These are phyloP conservation scores for Metschnikowia shivogae DNA, from an alignment of 805 yeast species.

Conservation along the genomic window DNA sequence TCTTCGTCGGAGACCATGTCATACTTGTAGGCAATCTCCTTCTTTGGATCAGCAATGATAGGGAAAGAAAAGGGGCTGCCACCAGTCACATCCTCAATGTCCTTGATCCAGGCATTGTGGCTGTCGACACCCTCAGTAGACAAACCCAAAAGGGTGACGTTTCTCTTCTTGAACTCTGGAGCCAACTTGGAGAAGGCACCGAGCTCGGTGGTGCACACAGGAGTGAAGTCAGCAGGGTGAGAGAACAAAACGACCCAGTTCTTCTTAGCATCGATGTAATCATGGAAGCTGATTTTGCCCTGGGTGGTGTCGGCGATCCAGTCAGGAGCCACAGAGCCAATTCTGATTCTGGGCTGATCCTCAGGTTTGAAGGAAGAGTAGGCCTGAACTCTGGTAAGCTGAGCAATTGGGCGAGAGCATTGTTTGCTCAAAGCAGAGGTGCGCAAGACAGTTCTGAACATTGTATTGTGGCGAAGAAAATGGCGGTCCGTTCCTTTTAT, in stretches of 20 bases:
- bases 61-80: conserved; percentile 60
- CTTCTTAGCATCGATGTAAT: conserved; percentile 49
- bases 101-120: conserved; percentile 66
- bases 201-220: conserved; percentile 74
- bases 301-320: conserved; percentile 59
- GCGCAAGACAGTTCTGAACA: conserved; percentile 16
- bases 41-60: conserved; percentile 60
- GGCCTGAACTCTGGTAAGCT: conserved; percentile 10
- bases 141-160: conserved; percentile 63
- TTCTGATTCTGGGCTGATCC: conserved; percentile 43
- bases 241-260: conserved; percentile 65
- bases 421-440: conserved; percentile 10
- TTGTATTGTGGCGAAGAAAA: neutral
- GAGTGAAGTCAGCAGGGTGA: conserved; percentile 77
- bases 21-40: conserved; percentile 56
- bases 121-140: conserved; percentile 61
- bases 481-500: neutral
- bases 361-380: conserved; percentile 29
- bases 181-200: conserved; percentile 72
- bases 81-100: conserved; percentile 56
- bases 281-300: conserved; percentile 62
- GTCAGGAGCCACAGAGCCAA: conserved; percentile 67
- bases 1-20: conserved; percentile 74
- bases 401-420: conserved; percentile 10
- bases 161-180: conserved; percentile 63